These are phyloP conservation scores for Kwoniella dejecticola DNA, from an alignment of 768 basidiomycete species.

Conservation along the genomic window DNA sequence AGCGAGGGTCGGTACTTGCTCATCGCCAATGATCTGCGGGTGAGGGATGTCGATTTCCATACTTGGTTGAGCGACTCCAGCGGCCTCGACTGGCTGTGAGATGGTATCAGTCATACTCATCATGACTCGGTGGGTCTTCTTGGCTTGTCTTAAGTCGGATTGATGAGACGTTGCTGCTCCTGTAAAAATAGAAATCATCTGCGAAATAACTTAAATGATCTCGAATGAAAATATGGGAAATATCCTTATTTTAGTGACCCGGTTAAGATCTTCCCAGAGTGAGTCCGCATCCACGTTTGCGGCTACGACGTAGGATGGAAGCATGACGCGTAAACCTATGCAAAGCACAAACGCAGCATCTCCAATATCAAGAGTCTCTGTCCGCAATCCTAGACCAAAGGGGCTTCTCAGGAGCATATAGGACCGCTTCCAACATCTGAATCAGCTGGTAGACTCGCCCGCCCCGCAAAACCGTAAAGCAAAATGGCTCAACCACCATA, in stretches of 20 bases:
- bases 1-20: background rate
- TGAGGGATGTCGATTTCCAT: background rate
- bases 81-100: background rate
- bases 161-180: no score
- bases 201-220: background rate
- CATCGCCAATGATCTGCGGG: background rate
- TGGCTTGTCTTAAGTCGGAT: no score
- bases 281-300: background rate
- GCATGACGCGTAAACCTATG: constrained; percentile 20
- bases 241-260: no score
- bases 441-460: background rate
- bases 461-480: background rate
- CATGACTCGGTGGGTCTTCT: background rate
- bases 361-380: no score
- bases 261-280: no score
- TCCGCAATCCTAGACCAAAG: no score
- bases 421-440: background rate
- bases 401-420: no score
- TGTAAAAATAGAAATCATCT: background rate
- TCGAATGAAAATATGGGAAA: constrained; percentile 5
- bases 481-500: constrained; percentile 43
- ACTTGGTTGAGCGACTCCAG: background rate
- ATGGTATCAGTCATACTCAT: background rate
- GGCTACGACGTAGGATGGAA: background rate
- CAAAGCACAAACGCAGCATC: no score